Conservation (phyloP, 768 basidiomycete genomes). For the Crassisporium funariophilum region DNA sequence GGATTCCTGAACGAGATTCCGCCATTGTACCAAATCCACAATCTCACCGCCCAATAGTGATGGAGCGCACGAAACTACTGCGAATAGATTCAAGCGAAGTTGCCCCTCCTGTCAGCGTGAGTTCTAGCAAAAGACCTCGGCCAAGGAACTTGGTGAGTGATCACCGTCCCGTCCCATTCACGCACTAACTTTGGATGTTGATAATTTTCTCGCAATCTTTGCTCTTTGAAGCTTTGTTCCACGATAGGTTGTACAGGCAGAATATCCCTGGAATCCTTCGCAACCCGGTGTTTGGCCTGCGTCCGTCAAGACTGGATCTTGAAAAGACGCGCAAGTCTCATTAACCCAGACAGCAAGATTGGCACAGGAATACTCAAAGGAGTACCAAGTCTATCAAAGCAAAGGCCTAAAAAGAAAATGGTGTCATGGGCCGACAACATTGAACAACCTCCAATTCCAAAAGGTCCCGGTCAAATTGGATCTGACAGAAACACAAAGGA, state of each 20-base stretch:
- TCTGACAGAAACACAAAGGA: too few species aligned
- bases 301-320: constrained; percentile 18
- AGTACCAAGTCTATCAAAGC: neutral
- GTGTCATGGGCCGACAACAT: constrained; percentile 39
- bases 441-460: neutral
- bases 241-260: constrained; percentile 20
- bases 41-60: too few species aligned
- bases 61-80: too few species aligned
- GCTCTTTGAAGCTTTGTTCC: constrained; percentile 21
- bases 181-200: neutral
- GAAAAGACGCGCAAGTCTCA: neutral
- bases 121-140: too few species aligned
- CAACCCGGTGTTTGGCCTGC: constrained; percentile 17
- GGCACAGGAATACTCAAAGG: neutral
- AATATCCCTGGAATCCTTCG: constrained; percentile 13
- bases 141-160: too few species aligned
- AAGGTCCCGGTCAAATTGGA: too few species aligned
- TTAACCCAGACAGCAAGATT: neutral
- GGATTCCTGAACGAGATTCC: neutral
- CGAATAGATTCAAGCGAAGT: too few species aligned
- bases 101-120: too few species aligned
- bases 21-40: too few species aligned
- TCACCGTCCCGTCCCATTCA: neutral
- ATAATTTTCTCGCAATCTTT: constrained; percentile 4
- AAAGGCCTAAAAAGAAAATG: constrained; percentile 27